Conservation (phyloP, 768 basidiomycete species). For the Myochromella boudieri region DNA sequence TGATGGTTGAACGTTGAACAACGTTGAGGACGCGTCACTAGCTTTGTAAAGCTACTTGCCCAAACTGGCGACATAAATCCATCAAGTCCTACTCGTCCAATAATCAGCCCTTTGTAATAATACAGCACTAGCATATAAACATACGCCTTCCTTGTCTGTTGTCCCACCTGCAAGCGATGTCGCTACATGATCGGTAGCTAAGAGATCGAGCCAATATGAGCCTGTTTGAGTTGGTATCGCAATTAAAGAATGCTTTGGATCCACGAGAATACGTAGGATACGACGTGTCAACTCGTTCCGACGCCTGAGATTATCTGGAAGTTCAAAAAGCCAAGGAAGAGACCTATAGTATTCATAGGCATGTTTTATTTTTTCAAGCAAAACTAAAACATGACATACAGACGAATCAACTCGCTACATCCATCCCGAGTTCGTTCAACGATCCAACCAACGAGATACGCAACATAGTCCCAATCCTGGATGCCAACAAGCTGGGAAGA, state of each 20-base stretch:
- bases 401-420: slow-evolving; percentile 2
- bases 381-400: slow-evolving; percentile 6
- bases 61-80: slow-evolving; percentile 16
- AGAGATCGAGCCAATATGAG: slow-evolving; percentile 14
- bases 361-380: background rate
- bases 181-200: slow-evolving; percentile 7
- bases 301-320: slow-evolving; percentile 7
- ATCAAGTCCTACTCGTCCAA: slow-evolving; percentile 15
- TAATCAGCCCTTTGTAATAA: too few relatives aligned
- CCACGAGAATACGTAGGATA: slow-evolving; percentile 16
- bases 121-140: too few relatives aligned
- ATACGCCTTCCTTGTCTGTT: slow-evolving; percentile 14
- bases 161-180: background rate
- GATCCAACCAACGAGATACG: slow-evolving; percentile 15
- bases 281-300: slow-evolving; percentile 17
- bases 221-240: slow-evolving; percentile 3
- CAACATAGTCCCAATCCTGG: slow-evolving; percentile 13
- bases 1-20: too few relatives aligned
- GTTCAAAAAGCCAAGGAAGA: slow-evolving; percentile 10
- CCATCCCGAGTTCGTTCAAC: slow-evolving; percentile 4
- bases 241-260: slow-evolving; percentile 7
- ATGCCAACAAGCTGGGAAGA: background rate
- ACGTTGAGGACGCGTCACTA: too few relatives aligned
- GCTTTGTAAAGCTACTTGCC: slow-evolving; percentile 7
- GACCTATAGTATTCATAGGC: slow-evolving; percentile 4